Conservation (phyloP, 1,139 yeast genomes). For the Sugiyamaella japonica region DNA sequence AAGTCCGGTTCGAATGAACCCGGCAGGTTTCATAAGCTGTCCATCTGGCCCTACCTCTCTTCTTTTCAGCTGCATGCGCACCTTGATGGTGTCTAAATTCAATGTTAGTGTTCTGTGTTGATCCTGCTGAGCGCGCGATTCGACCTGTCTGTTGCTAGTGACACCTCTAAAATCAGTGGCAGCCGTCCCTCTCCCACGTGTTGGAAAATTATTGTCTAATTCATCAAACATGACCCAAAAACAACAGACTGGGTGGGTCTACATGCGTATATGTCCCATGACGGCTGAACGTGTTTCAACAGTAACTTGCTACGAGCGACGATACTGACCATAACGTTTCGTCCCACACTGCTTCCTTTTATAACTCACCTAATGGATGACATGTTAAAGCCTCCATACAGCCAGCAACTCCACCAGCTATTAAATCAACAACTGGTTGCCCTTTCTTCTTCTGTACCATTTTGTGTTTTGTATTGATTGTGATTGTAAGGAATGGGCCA, state of each 20-base stretch:
- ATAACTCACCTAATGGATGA: conserved; percentile 62
- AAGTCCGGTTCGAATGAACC: conserved; percentile 79
- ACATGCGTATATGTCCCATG: not conserved
- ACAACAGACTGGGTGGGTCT: not conserved
- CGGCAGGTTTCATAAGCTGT: conserved; percentile 50
- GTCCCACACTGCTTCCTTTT: not conserved
- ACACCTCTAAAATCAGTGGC: no score
- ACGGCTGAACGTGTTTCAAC: not conserved
- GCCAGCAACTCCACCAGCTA: conserved; percentile 98
- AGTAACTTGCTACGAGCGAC: not conserved
- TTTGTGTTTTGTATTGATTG: not conserved
- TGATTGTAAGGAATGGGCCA: not conserved
- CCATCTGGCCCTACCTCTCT: conserved; percentile 27
- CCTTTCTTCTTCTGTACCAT: conserved; percentile 35
- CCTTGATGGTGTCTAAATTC: conserved; percentile 69
- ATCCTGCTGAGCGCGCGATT: no score
- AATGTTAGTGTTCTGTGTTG: not conserved
- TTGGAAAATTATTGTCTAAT: no score
- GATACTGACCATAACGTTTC: not conserved
- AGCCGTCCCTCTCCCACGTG: no score
- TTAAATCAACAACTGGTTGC: conserved; percentile 67
- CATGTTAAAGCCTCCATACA: conserved; percentile 94
- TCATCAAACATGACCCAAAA: no score
- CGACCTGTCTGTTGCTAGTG: no score
- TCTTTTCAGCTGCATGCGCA: conserved; percentile 86